Evolutionary conservation across 306 rosid genomes (phyloP).

Genomic region (Mimosa bimucronata): DNA sequence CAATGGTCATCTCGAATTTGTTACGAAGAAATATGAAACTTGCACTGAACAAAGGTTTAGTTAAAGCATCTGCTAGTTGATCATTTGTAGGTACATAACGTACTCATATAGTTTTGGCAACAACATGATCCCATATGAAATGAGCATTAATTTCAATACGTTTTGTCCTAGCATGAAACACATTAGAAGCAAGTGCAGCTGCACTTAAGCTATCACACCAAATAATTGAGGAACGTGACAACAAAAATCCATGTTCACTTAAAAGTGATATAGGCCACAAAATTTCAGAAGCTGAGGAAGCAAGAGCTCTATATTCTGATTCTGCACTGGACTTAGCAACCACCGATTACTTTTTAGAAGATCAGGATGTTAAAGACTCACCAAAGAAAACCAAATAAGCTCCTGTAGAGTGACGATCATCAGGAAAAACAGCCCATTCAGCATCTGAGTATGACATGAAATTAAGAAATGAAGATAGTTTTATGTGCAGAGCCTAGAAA

Average conservation of each 20-base stretch:
- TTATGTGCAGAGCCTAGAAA: no score
- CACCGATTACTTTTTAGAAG: background rate
- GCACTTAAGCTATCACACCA: background rate
- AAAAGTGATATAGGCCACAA: background rate
- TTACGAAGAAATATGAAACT: no score
- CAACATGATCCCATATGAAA: no score
- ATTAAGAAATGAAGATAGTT: background rate
- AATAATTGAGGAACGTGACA: background rate
- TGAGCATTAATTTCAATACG: background rate
- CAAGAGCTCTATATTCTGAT: no score
- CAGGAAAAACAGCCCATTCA: background rate
- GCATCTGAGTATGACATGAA: background rate
- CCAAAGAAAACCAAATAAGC: background rate
- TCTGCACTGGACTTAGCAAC: background rate
- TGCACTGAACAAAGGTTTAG: no score
- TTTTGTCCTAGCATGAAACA: background rate
- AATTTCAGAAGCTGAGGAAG: background rate
- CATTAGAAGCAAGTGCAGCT: background rate
- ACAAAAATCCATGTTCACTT: background rate
- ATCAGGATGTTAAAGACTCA: background rate
- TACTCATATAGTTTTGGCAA: no score
- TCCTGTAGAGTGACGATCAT: background rate
- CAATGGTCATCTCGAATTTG: no score
- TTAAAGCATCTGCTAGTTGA: no score
- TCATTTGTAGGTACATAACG: no score